Conservation (phyloP, 2,329 filamentous ascomycete species). For the Bertia moriformis region DNA sequence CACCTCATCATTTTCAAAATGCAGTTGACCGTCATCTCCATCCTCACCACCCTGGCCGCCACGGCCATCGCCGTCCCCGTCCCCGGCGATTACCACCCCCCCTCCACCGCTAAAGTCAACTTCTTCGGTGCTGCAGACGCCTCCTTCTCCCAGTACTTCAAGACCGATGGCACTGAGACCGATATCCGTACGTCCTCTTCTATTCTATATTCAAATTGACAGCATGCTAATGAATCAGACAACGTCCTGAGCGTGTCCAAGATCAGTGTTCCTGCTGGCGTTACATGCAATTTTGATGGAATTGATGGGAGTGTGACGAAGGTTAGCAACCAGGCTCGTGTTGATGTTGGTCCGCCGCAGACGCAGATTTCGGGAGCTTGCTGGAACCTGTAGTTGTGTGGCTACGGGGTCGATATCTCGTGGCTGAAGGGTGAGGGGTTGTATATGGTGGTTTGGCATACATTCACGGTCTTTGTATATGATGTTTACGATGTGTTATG, state of each 20-base stretch:
- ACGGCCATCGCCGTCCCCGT: not conserved
- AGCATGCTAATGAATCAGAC: conserved; percentile 3
- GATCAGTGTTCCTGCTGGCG: conserved; percentile 8
- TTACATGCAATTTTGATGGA: conserved; percentile 10
- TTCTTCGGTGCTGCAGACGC: not conserved
- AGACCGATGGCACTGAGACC: not conserved
- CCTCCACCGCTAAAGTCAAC: too few species aligned
- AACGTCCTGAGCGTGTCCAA: conserved; percentile 9
- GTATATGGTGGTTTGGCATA: too few species aligned
- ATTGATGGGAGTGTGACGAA: conserved; percentile 9
- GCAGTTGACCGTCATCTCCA: not conserved
- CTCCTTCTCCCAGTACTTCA: conserved; percentile 1
- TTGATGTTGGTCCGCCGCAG: conserved; percentile 14
- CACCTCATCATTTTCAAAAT: not conserved
- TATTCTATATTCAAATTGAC: not conserved
- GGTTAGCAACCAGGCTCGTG: conserved; percentile 7
- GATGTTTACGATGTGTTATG: too few species aligned
- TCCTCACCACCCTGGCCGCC: not conserved
- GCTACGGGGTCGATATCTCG: too few species aligned
- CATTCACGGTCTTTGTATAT: too few species aligned
- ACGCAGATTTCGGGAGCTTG: conserved; percentile 8
- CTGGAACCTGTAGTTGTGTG: too few species aligned
- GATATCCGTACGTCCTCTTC: conserved; percentile 4
- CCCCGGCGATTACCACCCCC: too few species aligned
- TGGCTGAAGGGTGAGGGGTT: too few species aligned